phyloP scores from a whole-genome alignment of 495 filamentous ascomycete species.

The Xanthoparmelia taractica region DNA sequence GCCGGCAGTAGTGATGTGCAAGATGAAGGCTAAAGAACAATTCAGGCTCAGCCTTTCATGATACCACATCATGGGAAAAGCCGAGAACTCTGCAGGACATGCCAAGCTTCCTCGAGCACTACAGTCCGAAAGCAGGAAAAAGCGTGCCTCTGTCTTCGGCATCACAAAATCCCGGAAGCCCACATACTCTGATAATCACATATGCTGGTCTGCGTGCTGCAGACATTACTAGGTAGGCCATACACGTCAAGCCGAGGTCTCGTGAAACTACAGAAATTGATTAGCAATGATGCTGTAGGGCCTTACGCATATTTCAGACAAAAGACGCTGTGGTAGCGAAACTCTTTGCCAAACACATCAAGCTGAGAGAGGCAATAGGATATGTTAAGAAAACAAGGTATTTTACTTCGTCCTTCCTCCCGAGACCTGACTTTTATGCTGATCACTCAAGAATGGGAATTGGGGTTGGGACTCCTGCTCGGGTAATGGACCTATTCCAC shows the following conservation, averaged over 20 bases:
- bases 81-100: conserved; percentile 59
- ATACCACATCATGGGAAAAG: conserved; percentile 66
- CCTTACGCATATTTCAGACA: conserved; percentile 66
- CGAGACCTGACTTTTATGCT: neutral
- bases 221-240: conserved; percentile 19
- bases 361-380: conserved; percentile 75
- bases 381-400: conserved; percentile 58
- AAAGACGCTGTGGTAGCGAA: conserved; percentile 75
- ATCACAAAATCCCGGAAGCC: conserved; percentile 62
- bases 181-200: conserved; percentile 53
- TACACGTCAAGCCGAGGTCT: neutral
- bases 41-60: conserved; percentile 50
- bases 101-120: conserved; percentile 66
- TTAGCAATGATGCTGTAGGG: conserved; percentile 37
- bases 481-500: conserved; percentile 73
- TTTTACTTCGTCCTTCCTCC: neutral
- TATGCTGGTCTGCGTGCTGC: conserved; percentile 18
- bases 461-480: conserved; percentile 78
- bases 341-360: conserved; percentile 97
- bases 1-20: neutral
- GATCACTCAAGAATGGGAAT: conserved; percentile 57
- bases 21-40: conserved; percentile 19
- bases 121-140: conserved; percentile 41
- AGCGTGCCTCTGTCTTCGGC: conserved; percentile 48
- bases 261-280: neutral